Base-by-base conservation (phyloP, 2,329 filamentous ascomycete species). In the Paraphoma sp. region DNA sequence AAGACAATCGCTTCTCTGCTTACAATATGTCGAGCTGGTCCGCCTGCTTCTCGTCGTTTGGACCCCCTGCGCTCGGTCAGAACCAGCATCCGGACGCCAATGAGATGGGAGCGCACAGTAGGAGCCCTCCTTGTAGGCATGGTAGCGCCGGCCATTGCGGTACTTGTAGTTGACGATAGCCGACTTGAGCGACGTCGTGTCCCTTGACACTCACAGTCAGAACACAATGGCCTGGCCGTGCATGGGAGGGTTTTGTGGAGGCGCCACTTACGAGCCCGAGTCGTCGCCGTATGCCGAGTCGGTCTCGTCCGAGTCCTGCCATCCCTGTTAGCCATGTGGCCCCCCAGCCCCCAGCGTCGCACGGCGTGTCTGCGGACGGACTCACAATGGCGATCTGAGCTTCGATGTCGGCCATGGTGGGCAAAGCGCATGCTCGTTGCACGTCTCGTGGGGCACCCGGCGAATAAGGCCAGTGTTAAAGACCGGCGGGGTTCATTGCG, bases 11-110 rank as follows among this genome's bases (percentile, higher is more conserved):
- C 23, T 23, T 23, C 33, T 36, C 33, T 10, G 14, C 10, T 36
- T 64, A 65, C 65, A 76, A 74, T 40, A 81, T 72, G 59, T 79
- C 78, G 42, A 78, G 69, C 36, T 76, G 67, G 59, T 80, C 71
- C 45, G 73, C 67, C 46, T 75, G 72, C 14, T 54, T 60, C 51
- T 78, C 74, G 49, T 79, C 76, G 46, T 78, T 79, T 4, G 67
- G 65, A 2, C 65, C 67, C 62, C 64, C 60, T 62, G 44, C 17
- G 30, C 4, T 28, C 11, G 53, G 41, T 59, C 53, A 54, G 53
- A 30, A 54, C 51, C 16, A 17, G 40, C 23, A 53, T 23, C 14
- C 40, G 17, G 33, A 6, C 16, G 38, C 17, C 10, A 28, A 14
- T 11, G 42, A 14, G 47, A 28, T 48, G 46, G 45, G 6, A 70